Base-by-base conservation (phyloP, 1,139 yeast genomes). In the Hemisphaericaspora xylofermentans region DNA sequence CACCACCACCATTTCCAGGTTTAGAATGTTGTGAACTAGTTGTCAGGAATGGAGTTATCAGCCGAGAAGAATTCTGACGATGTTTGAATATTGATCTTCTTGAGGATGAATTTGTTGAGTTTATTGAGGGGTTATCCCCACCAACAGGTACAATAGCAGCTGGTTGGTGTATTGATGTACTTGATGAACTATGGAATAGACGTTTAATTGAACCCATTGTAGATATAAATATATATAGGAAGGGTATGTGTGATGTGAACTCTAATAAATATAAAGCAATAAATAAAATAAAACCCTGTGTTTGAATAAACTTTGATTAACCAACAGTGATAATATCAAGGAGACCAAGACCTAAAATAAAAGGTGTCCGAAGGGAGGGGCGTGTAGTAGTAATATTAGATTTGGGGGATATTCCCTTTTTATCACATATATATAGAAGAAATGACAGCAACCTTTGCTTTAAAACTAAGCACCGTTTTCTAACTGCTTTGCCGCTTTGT, bases 61-160 rank as follows among this genome's bases (percentile, higher is more conserved):
- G 43, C 5, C 37, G 39, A 17, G 46, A 41, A 6, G 43, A 34
- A 35, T 43, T 41, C 16, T n/a, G n/a, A n/a, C 36, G 39, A 8
- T 38, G 31, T 29, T 37, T 46, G 26, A 48, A 38, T n/a, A 46
- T 29, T 6, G 51, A 43, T 28, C 48, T 33, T 33, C 42, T 45
- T 6, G 46, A 36, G 13, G 44, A 14, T 2, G 44, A 38, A 36
- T 34, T 36, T 13, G 29, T 41, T n/a, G 48, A 41, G 30, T 38
- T 38, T 13, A 35, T 37, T 8, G 39, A 26, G 12, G 40, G 43
- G 19, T 41, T 42, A 19, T 44, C 43, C 18, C 36, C 28, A 6
- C 22, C 18, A 10, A 7, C 22, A 19, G 22, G 16, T 9, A 14
- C 8, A 15, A 22, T 12, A 2, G 15, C 17, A 5, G 25, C 15